Evolutionary conservation across 2,329 filamentous ascomycete species (phyloP), one percentile per base, ranked within the genome.

Genomic region (Verticillium tricorpus): DNA sequence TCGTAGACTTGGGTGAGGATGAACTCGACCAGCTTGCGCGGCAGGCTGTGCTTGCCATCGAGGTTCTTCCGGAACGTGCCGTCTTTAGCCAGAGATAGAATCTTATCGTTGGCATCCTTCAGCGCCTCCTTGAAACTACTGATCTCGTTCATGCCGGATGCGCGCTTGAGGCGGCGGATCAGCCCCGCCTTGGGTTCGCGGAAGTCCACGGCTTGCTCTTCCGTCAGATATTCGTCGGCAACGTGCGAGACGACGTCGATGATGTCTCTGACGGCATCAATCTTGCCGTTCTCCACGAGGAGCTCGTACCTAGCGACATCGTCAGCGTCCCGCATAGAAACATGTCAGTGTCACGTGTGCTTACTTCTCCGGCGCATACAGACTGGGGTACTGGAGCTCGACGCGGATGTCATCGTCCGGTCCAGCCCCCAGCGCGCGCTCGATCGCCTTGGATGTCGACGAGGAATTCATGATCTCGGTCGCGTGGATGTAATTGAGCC

Each of bases 1-100:
- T 93, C 88, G 77, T 97, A 98, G 25, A 92, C 90, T 73, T 99
- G 93, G 60, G 85, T 88, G 52, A 96, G 84, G 68, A 97, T 94
- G 67, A 92, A 89, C 67, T 90, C 87, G 56, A 93, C 88, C 57
- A 93, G 85, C 55, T 86, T 85, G 54, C 91, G 82, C 7, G 90
- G 87, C 19, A 97, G 79, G 56, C 85, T 82, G 69, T 90, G 88
- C 72, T 86, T 86, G 57, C 79, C 77, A 66, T 90, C 85, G 56
- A 98, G 82, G 67, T 91, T 89, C 67, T 84, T 86, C 22, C 87
- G 83, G 64, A 98, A 86, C 11, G 85, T 86, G 50, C 91, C 92
- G 69, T 90, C 84, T 65, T 84, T 79, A 22, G 93, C 83, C 34
- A 93, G 80, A 25, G 80, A 78, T 28, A 83, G 78, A 45, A 98